phyloP scores from a whole-genome alignment of 805 yeast genomes.

The Ascoidea asiatica region DNA sequence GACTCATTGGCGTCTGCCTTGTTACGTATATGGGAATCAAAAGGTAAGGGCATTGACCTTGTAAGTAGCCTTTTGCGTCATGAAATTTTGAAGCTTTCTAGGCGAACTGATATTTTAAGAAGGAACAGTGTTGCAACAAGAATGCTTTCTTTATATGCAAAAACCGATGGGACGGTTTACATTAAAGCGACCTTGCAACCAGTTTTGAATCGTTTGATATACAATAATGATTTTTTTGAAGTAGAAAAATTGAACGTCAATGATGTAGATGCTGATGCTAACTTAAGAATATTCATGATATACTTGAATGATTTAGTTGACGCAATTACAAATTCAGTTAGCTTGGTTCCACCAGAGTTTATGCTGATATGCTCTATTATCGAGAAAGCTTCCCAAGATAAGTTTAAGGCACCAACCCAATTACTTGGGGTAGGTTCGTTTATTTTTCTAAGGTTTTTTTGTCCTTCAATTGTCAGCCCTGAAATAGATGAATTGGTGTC shows the following conservation, averaged over 20 bases:
- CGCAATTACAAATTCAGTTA: slow-evolving; percentile 39
- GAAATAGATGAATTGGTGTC: slow-evolving; percentile 31
- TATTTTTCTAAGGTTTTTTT: slow-evolving; percentile 63
- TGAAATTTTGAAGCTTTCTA: slow-evolving; percentile 10
- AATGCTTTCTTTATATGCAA: slow-evolving; percentile 61
- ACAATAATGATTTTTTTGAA: slow-evolving; percentile 42
- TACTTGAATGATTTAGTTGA: slow-evolving; percentile 45
- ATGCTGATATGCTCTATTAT: slow-evolving; percentile 62
- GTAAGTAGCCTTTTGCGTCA: slow-evolving; percentile 1
- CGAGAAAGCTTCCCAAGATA: slow-evolving; percentile 27
- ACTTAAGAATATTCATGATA: slow-evolving; percentile 34
- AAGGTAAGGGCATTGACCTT: slow-evolving; percentile 7
- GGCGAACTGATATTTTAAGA: slow-evolving; percentile 41
- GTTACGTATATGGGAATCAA: slow-evolving; percentile 36
- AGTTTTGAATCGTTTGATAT: slow-evolving; percentile 37
- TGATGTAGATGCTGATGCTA: slow-evolving; percentile 19
- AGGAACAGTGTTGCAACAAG: slow-evolving; percentile 77
- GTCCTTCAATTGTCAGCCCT: slow-evolving; percentile 88
- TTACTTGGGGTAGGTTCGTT: slow-evolving; percentile 76
- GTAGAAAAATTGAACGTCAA: slow-evolving; percentile 36
- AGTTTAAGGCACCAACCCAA: slow-evolving; percentile 46
- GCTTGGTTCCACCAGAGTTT: slow-evolving; percentile 59
- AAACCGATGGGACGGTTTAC: slow-evolving; percentile 48
- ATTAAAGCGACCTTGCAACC: slow-evolving; percentile 40
- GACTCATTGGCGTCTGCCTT: slow-evolving; percentile 58